Evolutionary conservation across 1,284 basidiomycete species (phyloP), one percentile per base, ranked within the genome.

Genomic region (Ceratobasidium papillatum): DNA sequence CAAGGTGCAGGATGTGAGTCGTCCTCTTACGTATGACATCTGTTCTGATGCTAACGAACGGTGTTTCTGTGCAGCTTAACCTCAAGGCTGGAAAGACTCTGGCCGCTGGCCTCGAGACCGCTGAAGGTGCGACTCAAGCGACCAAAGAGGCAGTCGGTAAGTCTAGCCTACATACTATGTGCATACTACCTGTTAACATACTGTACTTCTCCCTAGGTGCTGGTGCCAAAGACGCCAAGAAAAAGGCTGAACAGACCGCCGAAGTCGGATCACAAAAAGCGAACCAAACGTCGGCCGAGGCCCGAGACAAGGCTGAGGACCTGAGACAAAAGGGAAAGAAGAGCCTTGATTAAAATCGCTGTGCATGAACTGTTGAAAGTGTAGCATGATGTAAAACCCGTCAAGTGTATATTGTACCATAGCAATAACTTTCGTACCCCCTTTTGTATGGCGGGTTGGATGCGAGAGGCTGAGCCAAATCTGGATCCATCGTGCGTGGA

Each of bases 21-120:
- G n/a, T 54, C 11, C 17, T 61, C 14, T 63, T 41, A 17, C 17
- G 8, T 25, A 34, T 22, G 30, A 3, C 45, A 22, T 17, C 14
- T 8, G 17, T 22, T 34, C 14, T 27, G 17, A 38, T 22, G 25
- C 38, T 36, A n/a, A 45, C 36, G 9, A 17, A 19, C 19, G 14
- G 3, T 22, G n/a, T 61, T 5, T n/a, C 30, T 62, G 1, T n/a
- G 12, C 41, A 75, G 75, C 36, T 75, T 7, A 75, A 75, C 38
- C 27, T 56, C 14, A 75, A 74, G 19, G 75, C 74, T 25, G 75
- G 75, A 49, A 75, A 74, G 75, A 59, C 54, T 22, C 32, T 75
- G n/a, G 75, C 75, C 14, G 43, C 69, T 41, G 75, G 71, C 27
- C 43, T 75, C 34, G 75, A 75, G 4, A 66, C 41, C 25, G 62